These are phyloP conservation scores for Truncatella angustata DNA, from an alignment of 2,329 filamentous ascomycete genomes.

Conservation along the genomic window DNA sequence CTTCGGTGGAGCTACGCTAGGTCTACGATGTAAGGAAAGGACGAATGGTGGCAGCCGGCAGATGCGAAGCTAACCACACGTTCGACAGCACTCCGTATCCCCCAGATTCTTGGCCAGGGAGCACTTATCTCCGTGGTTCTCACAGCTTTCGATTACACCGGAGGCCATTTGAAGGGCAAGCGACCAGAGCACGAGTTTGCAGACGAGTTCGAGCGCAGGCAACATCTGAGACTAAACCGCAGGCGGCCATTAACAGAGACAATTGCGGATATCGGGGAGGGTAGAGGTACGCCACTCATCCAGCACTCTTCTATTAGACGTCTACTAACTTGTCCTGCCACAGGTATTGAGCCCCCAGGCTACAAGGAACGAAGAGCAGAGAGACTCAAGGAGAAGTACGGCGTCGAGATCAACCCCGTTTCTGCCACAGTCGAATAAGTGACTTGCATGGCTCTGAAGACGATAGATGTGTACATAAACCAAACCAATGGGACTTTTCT, in stretches of 20 bases:
- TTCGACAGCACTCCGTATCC: conserved; percentile 56
- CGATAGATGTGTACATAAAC: conserved; percentile 13
- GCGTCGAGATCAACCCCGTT: conserved; percentile 75
- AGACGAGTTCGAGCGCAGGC: conserved; percentile 73
- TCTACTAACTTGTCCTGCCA: conserved; percentile 9
- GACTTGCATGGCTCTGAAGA: neutral
- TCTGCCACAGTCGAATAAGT: conserved; percentile 43
- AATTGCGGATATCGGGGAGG: conserved; percentile 78
- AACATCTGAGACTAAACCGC: conserved; percentile 70
- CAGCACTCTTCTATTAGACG: conserved; percentile 8
- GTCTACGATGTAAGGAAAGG: conserved; percentile 64
- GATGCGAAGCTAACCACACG: conserved; percentile 5
- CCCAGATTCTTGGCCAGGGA: conserved; percentile 62
- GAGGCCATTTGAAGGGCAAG: conserved; percentile 53
- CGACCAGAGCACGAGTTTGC: conserved; percentile 52
- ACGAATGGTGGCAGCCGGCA: neutral
- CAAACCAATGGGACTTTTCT: conserved; percentile 11
- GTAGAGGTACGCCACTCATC: conserved; percentile 68
- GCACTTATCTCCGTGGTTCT: conserved; percentile 53
- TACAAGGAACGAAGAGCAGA: conserved; percentile 82
- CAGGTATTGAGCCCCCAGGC: conserved; percentile 77
- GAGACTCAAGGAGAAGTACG: conserved; percentile 83
- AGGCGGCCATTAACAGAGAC: conserved; percentile 77
- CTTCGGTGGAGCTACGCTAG: conserved; percentile 69
- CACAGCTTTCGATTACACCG: conserved; percentile 61